Conservation (phyloP, 2,329 filamentous ascomycete species). For the Emericellopsis atlantica region DNA sequence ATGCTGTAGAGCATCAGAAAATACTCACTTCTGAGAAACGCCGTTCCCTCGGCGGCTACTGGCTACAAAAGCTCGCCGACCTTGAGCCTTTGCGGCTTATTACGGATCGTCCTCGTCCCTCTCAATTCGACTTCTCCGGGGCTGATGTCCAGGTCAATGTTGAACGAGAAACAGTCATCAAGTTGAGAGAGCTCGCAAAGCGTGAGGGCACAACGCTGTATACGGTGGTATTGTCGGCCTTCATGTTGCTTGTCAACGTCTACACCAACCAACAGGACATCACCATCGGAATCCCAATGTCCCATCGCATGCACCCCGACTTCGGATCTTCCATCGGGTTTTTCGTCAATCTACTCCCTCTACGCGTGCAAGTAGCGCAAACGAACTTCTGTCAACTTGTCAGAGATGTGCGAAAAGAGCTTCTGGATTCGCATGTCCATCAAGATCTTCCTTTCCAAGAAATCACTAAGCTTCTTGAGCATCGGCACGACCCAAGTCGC, state of each 20-base stretch:
- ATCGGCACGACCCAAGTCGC: not conserved
- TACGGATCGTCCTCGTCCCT: not conserved
- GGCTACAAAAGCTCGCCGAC: not conserved
- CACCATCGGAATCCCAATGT: not conserved
- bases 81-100: not conserved
- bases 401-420: not conserved
- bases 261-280: conserved; percentile 1
- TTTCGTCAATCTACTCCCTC: conserved; percentile 2
- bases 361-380: not conserved
- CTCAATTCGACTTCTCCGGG: not conserved
- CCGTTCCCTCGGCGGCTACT: not conserved
- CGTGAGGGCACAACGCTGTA: not conserved
- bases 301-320: conserved; percentile 1
- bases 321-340: conserved; percentile 1
- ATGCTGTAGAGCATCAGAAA: not conserved
- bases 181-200: not conserved
- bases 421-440: not conserved
- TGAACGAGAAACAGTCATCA: not conserved
- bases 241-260: not conserved
- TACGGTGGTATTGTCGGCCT: not conserved
- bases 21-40: not conserved
- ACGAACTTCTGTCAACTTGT: not conserved
- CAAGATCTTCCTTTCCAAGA: conserved; percentile 2
- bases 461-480: not conserved
- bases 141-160: not conserved